Base-by-base conservation (phyloP, 116 monocot species). In the Posidonia oceanica region DNA sequence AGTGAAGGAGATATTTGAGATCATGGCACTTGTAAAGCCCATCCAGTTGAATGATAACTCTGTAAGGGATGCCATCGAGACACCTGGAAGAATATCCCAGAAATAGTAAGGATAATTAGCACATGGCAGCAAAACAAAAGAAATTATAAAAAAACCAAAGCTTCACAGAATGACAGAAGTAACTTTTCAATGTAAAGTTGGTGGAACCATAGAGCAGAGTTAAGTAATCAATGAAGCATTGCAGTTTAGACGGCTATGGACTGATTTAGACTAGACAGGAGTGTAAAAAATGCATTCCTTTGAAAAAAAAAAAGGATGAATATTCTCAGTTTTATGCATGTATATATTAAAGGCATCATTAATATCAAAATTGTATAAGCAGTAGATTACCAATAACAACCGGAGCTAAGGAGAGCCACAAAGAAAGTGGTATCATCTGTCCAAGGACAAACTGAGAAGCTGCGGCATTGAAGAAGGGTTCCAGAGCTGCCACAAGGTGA, bases 371-470 rank as follows among this genome's bases (percentile, higher is more conserved):
- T 29, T 29, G 29, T 29, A 29, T 29, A 29, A 29, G 29, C 29
- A 29, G 29, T 64, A 39, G 20, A 81, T 86, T 93, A 98, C 98
- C 98, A 83, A 98, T 12, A 22, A 98, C 98, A 66, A 98, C 98
- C 3, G 98, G 98, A 63, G 92, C 90, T n/a, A 98, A 80, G 72
- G 98, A 98, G 52, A 98, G 74, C 98, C 98, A 98, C 36, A 98
- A 71, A 17, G 90, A 8, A 40, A 93, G 23, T 17, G 98, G 93
- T 77, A 98, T 80, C 76, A 77, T 87, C 21, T 98, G 93, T 12
- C 98, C 98, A 69, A 98, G 98, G 65, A 98, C 77, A 78, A 98
- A 98, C 69, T 98, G 93, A 48, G 98, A 93, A 68, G 98, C 98
- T 3, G 93, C 79, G 14, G 93, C 93, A 72, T 93, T 98, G 78